Evolutionary conservation across 345 rosid species (phyloP).

Genomic region (Balakata baccata): DNA sequence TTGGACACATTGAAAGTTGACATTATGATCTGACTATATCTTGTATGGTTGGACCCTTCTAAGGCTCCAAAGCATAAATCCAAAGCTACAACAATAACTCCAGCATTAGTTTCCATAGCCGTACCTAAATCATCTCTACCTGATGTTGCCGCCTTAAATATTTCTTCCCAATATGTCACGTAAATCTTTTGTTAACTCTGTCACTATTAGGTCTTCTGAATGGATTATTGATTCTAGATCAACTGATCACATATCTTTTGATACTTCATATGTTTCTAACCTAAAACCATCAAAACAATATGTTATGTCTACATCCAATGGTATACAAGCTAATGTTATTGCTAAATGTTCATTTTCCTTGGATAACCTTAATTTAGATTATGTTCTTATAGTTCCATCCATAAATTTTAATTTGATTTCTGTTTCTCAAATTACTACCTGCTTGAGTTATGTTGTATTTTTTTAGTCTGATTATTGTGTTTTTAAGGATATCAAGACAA

Average conservation of each 20-base stretch:
- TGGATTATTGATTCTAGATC: slow-evolving; percentile 6
- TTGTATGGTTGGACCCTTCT: neutral
- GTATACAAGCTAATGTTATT: neutral
- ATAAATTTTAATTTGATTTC: neutral
- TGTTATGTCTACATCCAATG: neutral
- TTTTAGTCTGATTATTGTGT: slow-evolving; percentile 11
- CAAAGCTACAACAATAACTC: neutral
- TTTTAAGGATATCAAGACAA: slow-evolving; percentile 11
- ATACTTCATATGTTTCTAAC: neutral
- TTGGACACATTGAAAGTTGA: neutral
- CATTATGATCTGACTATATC: neutral
- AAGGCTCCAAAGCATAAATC: neutral
- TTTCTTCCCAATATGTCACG: neutral
- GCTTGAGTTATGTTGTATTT: neutral
- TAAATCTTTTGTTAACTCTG: neutral
- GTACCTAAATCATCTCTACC: no score
- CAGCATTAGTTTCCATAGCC: no score
- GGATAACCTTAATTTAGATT: neutral
- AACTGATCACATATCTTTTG: slow-evolving; percentile 14
- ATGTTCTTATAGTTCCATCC: no score
- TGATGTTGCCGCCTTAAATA: no score
- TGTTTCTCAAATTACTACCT: neutral
- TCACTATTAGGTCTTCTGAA: neutral
- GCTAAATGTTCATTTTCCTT: neutral
- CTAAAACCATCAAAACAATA: neutral